Conservation (phyloP, 2,329 filamentous ascomycete genomes). For the Spiromastix sp. region DNA sequence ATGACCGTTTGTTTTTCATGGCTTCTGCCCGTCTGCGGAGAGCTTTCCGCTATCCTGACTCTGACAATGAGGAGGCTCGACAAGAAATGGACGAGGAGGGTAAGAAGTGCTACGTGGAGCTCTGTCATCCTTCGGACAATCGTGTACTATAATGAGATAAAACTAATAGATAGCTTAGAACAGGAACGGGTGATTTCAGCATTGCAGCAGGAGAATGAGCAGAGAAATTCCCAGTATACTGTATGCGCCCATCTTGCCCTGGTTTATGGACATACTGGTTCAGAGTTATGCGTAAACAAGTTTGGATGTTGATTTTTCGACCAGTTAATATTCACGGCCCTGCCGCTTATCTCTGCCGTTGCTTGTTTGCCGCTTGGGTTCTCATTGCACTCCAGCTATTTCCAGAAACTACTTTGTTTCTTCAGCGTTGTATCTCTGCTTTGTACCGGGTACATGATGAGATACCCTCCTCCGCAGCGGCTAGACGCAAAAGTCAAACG, state of each 20-base stretch:
- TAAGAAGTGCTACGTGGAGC: slow-evolving; percentile 20
- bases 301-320: no score
- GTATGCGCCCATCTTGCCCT: no score
- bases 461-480: slow-evolving; percentile 17
- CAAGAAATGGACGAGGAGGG: slow-evolving; percentile 68
- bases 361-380: slow-evolving; percentile 25
- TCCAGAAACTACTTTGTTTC: slow-evolving; percentile 20
- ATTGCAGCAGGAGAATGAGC: slow-evolving; percentile 26
- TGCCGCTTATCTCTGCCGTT: slow-evolving; percentile 24
- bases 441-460: slow-evolving; percentile 29
- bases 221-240: slow-evolving; percentile 30
- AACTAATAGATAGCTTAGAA: slow-evolving; percentile 17
- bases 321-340: slow-evolving; percentile 24
- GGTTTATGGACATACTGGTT: no score
- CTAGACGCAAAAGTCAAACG: slow-evolving; percentile 22
- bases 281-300: no score
- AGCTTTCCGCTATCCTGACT: slow-evolving; percentile 64
- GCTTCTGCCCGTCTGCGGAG: slow-evolving; percentile 56
- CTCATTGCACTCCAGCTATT: slow-evolving; percentile 11
- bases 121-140: neutral
- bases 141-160: neutral
- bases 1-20: no score
- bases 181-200: slow-evolving; percentile 32
- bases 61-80: slow-evolving; percentile 45
- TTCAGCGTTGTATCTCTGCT: slow-evolving; percentile 26